Base-by-base conservation (phyloP, 352 stramenopile genomes). In the Thalassiosira mediterranea region DNA sequence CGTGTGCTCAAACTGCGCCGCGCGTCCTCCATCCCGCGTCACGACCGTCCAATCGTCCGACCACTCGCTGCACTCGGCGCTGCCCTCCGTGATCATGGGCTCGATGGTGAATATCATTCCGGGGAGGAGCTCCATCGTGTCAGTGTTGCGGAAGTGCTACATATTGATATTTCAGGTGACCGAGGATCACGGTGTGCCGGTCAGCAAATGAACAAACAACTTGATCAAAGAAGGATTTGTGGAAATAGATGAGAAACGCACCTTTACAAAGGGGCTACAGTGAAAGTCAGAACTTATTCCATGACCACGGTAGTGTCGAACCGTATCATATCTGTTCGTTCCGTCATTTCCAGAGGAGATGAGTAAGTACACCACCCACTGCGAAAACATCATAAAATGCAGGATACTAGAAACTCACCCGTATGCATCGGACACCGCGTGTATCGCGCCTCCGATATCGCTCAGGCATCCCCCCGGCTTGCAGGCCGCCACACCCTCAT, bases 71-170 rank as follows among this genome's bases (percentile, higher is more conserved):
- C 71, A 86, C 32, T 98, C 89, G 1, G 86, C 82, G 51, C 76
- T 92, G 48, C 94, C 94, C 81, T 98, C 95, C 8, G 92, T 97
- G 29, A 99, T 87, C 63, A 98, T 98, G 1, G 97, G 97, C 87
- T 99, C 97, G 72, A 99, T 98, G 0, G 97, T 99, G 88, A 99
- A 99, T 21, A 97, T 95, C 96, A 98, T 98, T 23, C 97, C 97
- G 4, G 88, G 79, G 38, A 84, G 17, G 13, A 94, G 58, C 51
- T 88, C 66, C 29, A 96, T 69, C 34, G 59, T 67, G 25, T 92
- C 74, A n/a, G 63, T 38, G 53, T 94, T 93, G 10, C 79, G 80
- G 52, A 78, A 91, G 72, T 92, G 89, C 69, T n/a, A n/a, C n/a
- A n/a, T 89, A 42, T 32, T 66, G 42, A 44, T 62, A 57, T 51